Evolutionary conservation across 2,329 filamentous ascomycete species (phyloP).

Genomic region (Gaeumannomyces tritici): DNA sequence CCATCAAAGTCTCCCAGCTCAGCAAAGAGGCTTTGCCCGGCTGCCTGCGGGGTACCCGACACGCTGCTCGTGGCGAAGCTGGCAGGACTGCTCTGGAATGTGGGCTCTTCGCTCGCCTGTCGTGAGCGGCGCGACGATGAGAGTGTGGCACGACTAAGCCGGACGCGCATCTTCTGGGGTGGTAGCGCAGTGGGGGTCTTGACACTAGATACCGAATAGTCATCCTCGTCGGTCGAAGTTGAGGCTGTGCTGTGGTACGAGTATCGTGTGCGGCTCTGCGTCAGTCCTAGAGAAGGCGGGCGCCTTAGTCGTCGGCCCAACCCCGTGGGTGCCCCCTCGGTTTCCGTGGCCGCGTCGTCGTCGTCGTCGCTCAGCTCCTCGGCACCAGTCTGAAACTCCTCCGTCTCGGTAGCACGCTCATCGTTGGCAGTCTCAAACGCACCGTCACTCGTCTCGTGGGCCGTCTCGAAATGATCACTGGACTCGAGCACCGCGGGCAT

Average conservation of each 20-base stretch:
- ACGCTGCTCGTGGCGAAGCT: conserved; percentile 42
- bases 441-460: conserved; percentile 63
- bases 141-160: conserved; percentile 53
- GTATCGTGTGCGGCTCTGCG: conserved; percentile 44
- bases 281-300: conserved; percentile 29
- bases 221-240: conserved; percentile 69
- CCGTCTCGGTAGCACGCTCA: conserved; percentile 78
- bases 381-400: conserved; percentile 89
- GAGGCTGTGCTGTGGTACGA: conserved; percentile 86
- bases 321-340: conserved; percentile 49
- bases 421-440: conserved; percentile 69
- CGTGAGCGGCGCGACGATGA: conserved; percentile 44
- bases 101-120: conserved; percentile 49
- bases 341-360: conserved; percentile 72
- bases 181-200: conserved; percentile 55
- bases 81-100: conserved; percentile 45
- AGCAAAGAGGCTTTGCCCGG: conserved; percentile 73
- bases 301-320: conserved; percentile 30
- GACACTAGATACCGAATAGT: conserved; percentile 39
- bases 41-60: conserved; percentile 36
- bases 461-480: conserved; percentile 69
- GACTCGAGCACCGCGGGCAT: conserved; percentile 30
- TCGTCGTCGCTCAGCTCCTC: conserved; percentile 71
- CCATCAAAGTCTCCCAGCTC: conserved; percentile 76
- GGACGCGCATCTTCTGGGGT: conserved; percentile 62